Base-by-base conservation (phyloP, 208 protist species). In the Angomonas ambiguus region DNA sequence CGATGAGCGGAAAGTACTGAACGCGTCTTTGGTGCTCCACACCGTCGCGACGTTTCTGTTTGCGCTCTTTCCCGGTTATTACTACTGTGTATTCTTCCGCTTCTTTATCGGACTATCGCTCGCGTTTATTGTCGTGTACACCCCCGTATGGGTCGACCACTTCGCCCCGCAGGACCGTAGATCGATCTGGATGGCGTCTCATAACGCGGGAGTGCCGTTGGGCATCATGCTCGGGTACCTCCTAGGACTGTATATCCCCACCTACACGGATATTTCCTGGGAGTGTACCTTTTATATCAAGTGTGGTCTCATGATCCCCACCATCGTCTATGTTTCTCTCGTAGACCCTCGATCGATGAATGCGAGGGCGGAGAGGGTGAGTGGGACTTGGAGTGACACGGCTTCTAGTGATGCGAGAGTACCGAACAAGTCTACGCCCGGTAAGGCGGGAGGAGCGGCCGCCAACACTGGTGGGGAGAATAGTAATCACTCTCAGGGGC, bases 151-250 rank as follows among this genome's bases (percentile, higher is more conserved):
- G 94, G 88, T 96, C 10, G 94, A 97, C 73, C 87, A 89, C 45
- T 97, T 97, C 57, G 83, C 94, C 8, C 94, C 94, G 24, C 77
- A 75, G 69, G 76, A 82, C 8, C 67, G 80, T 8, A 82, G 88
- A 62, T 92, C 87, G 28, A 51, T 92, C 18, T 97, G 94, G 92
- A 93, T 97, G 92, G 88, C 92, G 22, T 87, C 87, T 25, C 85
- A 93, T 66, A 93, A 97, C 67, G 90, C 84, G 1, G 94, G 90
- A 27, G 92, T 94, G 28, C 92, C 94, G 31, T 65, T 97, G 10
- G 94, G 94, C 24, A 91, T 97, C 63, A 94, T 97, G 78, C 45
- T 93, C 18, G 94, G 94, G 31, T 97, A 96, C 75, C 13, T 93
- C 30, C 51, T 89, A 42, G 84, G 82, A 10, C 87, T 83, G 11